phyloP scores from a whole-genome alignment of 169 alveolate genomes.

The Plasmodium cynomolgi region DNA sequence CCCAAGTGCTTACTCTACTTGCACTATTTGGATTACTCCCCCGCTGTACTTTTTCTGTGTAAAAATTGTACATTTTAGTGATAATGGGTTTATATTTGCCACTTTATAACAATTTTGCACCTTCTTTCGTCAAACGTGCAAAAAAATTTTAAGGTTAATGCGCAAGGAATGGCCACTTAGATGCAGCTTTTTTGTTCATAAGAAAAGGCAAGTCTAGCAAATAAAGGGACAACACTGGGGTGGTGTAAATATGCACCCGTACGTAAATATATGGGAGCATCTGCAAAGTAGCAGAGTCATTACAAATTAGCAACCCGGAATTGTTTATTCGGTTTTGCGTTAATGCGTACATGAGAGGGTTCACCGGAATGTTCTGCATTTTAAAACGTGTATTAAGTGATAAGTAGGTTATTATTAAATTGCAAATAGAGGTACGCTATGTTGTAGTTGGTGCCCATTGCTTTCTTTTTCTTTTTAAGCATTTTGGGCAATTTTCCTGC shows the following conservation, averaged over 20 bases:
- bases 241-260: neutral
- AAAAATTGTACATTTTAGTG: neutral
- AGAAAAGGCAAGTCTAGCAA: neutral
- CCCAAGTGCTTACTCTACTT: neutral
- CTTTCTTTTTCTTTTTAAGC: neutral
- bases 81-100: neutral
- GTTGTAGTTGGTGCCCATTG: neutral
- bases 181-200: neutral
- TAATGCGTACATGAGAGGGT: neutral
- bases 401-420: neutral
- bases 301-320: neutral
- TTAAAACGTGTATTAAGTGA: neutral
- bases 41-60: neutral
- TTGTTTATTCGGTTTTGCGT: neutral
- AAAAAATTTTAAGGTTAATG: neutral
- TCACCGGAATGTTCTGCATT: neutral
- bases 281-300: neutral
- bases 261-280: neutral
- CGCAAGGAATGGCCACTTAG: neutral
- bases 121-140: neutral
- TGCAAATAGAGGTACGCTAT: neutral
- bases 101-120: neutral
- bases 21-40: neutral
- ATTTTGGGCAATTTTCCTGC: neutral
- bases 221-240: neutral